phyloP scores from a whole-genome alignment of 768 basidiomycete species.

The Podaxis mareebaensis region DNA sequence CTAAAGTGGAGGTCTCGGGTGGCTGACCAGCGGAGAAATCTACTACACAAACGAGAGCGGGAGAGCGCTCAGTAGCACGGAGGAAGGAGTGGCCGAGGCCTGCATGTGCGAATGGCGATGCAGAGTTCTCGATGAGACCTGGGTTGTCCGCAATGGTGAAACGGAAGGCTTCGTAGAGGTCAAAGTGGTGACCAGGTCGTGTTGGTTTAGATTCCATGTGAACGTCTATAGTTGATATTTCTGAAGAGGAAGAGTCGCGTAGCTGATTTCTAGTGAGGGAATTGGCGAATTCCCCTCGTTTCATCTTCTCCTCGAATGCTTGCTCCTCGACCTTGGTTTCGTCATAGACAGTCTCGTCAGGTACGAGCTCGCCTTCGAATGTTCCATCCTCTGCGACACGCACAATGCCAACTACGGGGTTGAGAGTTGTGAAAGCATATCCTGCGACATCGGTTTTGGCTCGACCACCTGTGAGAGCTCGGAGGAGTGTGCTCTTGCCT shows the following conservation, averaged over 20 bases:
- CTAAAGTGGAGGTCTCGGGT: background rate
- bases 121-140: slow-evolving; percentile 79
- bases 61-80: slow-evolving; percentile 88
- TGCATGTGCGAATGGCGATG: slow-evolving; percentile 33
- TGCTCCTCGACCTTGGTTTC: slow-evolving; percentile 63
- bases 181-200: slow-evolving; percentile 48
- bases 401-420: slow-evolving; percentile 91
- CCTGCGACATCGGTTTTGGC: slow-evolving; percentile 84
- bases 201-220: slow-evolving; percentile 12
- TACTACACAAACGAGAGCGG: slow-evolving; percentile 89
- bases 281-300: slow-evolving; percentile 52
- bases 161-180: slow-evolving; percentile 72
- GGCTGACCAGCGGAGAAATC: slow-evolving; percentile 66
- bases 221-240: slow-evolving; percentile 10
- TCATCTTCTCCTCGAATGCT: slow-evolving; percentile 44
- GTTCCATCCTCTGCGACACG: slow-evolving; percentile 79
- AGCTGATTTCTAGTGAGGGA: slow-evolving; percentile 52
- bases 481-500: slow-evolving; percentile 88
- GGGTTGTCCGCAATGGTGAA: slow-evolving; percentile 99
- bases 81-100: slow-evolving; percentile 95
- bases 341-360: slow-evolving; percentile 51
- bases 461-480: slow-evolving; percentile 84
- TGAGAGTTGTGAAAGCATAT: slow-evolving; percentile 95
- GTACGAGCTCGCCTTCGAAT: slow-evolving; percentile 61
- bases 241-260: slow-evolving; percentile 21